These are phyloP conservation scores for Pleurotus sapidus DNA, from an alignment of 768 basidiomycete species.

Conservation along the genomic window DNA sequence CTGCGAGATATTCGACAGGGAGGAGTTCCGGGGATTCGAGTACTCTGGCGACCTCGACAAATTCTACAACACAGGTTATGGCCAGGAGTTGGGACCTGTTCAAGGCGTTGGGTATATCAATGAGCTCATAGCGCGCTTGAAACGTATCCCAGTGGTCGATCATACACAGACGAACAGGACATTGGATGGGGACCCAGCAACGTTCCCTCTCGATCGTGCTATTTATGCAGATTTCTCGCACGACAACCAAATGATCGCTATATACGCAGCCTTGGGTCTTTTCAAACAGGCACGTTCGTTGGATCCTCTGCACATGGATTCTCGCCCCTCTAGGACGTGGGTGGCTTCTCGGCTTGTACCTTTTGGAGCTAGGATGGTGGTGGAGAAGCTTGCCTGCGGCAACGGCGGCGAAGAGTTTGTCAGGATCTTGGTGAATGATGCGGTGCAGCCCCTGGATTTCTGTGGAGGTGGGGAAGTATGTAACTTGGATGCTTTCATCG, in stretches of 20 bases:
- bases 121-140: conserved; percentile 84
- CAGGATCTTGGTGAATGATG: conserved; percentile 79
- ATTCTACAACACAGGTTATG: conserved; percentile 77
- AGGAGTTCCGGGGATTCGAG: conserved; percentile 67
- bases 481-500: conserved; percentile 59
- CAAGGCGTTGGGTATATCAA: conserved; percentile 88
- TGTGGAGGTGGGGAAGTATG: conserved; percentile 62
- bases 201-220: conserved; percentile 68
- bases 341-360: conserved; percentile 60
- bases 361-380: conserved; percentile 72
- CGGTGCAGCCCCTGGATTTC: conserved; percentile 58
- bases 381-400: conserved; percentile 62
- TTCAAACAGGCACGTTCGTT: conserved; percentile 35
- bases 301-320: conserved; percentile 22
- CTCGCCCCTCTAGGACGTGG: conserved; percentile 45
- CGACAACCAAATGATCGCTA: conserved; percentile 82
- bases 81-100: conserved; percentile 65
- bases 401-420: conserved; percentile 43
- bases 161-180: conserved; percentile 76
- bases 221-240: conserved; percentile 84
- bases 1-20: conserved; percentile 64
- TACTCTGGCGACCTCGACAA: conserved; percentile 74
- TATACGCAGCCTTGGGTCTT: conserved; percentile 63
- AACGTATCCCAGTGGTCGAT: conserved; percentile 57
- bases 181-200: conserved; percentile 55